Conservation (phyloP, 768 basidiomycete species). For the Scleroderma bovista region DNA sequence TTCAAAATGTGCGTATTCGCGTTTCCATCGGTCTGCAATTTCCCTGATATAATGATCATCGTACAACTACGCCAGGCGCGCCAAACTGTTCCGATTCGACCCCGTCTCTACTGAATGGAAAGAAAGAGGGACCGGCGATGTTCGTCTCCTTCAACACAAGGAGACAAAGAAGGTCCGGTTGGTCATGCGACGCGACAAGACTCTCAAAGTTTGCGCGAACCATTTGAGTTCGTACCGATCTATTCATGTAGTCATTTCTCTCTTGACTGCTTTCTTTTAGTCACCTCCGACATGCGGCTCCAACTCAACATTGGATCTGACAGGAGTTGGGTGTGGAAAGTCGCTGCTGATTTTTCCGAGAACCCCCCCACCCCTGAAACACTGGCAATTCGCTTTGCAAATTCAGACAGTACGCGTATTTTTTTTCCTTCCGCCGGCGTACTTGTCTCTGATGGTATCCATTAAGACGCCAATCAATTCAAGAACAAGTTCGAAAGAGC, state of each 20-base stretch:
- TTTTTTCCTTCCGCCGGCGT: not conserved
- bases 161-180: slow-evolving; percentile 87
- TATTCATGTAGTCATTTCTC: not conserved
- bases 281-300: slow-evolving; percentile 85
- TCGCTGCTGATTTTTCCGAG: slow-evolving; percentile 92
- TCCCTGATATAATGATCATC: slow-evolving; percentile 7
- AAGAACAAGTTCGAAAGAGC: slow-evolving; percentile 86
- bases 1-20: slow-evolving; percentile 88
- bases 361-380: slow-evolving; percentile 88
- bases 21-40: slow-evolving; percentile 1
- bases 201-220: slow-evolving; percentile 98
- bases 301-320: slow-evolving; percentile 98
- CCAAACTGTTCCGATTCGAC: slow-evolving; percentile 97
- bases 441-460: slow-evolving; percentile 21
- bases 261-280: slow-evolving; percentile 36
- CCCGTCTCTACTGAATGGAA: slow-evolving; percentile 84
- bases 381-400: slow-evolving; percentile 96
- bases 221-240: slow-evolving; percentile 63
- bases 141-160: slow-evolving; percentile 86
- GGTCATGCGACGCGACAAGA: slow-evolving; percentile 99
- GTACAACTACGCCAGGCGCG: slow-evolving; percentile 59
- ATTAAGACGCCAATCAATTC: slow-evolving; percentile 73
- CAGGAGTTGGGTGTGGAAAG: slow-evolving; percentile 99
- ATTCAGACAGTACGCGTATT: slow-evolving; percentile 75
- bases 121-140: slow-evolving; percentile 95